These are phyloP conservation scores for Arthroderma sp. DNA, from an alignment of 2,329 filamentous ascomycete genomes.

Conservation along the genomic window DNA sequence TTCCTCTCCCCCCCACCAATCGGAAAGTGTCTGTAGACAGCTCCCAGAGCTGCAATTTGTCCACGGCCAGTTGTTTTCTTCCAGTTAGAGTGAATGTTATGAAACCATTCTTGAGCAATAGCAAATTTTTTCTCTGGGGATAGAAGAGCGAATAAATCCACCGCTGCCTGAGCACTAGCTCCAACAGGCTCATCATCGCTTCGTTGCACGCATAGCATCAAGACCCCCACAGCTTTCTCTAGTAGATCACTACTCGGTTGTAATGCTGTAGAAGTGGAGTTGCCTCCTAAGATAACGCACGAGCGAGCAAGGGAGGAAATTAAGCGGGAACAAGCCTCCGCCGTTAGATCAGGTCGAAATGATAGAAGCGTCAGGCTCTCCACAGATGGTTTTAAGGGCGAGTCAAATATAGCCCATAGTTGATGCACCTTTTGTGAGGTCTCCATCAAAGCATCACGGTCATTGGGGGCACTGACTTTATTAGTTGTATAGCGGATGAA, in stretches of 20 bases:
- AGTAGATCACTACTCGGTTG: slow-evolving; percentile 18
- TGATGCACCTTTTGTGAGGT: slow-evolving; percentile 21
- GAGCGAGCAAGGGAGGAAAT: slow-evolving; percentile 28
- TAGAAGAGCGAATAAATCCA: slow-evolving; percentile 31
- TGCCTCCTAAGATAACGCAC: slow-evolving; percentile 9
- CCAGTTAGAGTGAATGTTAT: slow-evolving; percentile 26
- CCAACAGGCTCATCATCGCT: slow-evolving; percentile 32
- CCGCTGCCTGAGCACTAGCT: slow-evolving; percentile 30
- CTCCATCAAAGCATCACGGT: slow-evolving; percentile 15
- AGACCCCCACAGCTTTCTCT: slow-evolving; percentile 23
- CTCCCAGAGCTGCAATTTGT: slow-evolving; percentile 33
- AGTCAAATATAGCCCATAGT: slow-evolving; percentile 31
- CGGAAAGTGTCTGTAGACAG: slow-evolving; percentile 27
- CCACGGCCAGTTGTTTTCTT: slow-evolving; percentile 32
- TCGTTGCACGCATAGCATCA: slow-evolving; percentile 31
- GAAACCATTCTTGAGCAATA: slow-evolving; percentile 31
- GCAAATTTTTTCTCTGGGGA: slow-evolving; percentile 22
- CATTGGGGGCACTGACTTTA: slow-evolving; percentile 15
- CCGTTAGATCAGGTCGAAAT: slow-evolving; percentile 32
- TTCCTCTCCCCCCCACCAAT: slow-evolving; percentile 17
- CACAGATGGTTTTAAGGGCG: slow-evolving; percentile 23
- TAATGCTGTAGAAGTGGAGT: background rate
- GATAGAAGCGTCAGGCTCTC: slow-evolving; percentile 31
- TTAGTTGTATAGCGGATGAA: slow-evolving; percentile 18
- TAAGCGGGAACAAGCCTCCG: slow-evolving; percentile 31